A percentile compares a stretch with the other conserved stretches of the same genome.
phyloP scores from a whole-genome alignment of 2,329 filamentous ascomycete genomes.

The Botryotinia globosa region DNA sequence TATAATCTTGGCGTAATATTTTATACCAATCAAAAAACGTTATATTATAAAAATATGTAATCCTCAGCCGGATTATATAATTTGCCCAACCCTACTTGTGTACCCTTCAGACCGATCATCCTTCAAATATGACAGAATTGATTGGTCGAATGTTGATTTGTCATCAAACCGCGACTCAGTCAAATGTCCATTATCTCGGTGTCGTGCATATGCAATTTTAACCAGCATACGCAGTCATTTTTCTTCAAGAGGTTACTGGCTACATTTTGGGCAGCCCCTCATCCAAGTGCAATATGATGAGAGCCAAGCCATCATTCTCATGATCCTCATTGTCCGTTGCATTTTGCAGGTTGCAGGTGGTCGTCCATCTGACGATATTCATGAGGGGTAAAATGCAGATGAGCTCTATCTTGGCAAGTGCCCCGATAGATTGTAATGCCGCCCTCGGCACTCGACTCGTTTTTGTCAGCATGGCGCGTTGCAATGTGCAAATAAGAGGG shows the following conservation, averaged over 20 bases:
- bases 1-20: too few relatives aligned
- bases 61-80: too few relatives aligned
- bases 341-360: background rate
- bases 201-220: background rate
- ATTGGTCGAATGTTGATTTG: background rate
- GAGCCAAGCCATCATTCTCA: background rate
- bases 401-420: background rate
- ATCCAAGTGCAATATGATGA: background rate
- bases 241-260: background rate
- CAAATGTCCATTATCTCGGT: background rate
- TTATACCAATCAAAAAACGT: too few relatives aligned
- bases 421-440: background rate
- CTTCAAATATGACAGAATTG: background rate
- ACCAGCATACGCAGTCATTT: background rate
- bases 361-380: too few relatives aligned
- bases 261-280: background rate
- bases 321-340: background rate
- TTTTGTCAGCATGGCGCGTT: rapidly evolving
- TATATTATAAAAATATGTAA: too few relatives aligned
- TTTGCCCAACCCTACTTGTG: too few relatives aligned
- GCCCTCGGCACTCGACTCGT: background rate
- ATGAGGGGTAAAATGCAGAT: background rate
- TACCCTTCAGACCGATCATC: background rate
- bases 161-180: background rate
- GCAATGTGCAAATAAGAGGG: background rate